Evolutionary conservation across 495 filamentous ascomycete species (phyloP), one percentile per base, ranked within the genome.

Genomic region (Penicillium cataractarum): DNA sequence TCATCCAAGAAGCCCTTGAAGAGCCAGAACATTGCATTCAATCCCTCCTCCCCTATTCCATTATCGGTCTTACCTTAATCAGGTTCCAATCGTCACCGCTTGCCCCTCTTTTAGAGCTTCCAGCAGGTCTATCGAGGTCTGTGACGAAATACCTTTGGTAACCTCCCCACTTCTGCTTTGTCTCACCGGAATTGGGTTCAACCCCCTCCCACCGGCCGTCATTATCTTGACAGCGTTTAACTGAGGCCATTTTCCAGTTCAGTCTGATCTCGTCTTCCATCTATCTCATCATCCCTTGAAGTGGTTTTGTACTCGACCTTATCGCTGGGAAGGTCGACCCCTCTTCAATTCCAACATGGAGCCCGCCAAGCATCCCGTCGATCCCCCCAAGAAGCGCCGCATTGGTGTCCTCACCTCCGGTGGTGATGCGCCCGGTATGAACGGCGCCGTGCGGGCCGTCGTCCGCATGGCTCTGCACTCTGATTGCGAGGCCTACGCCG

Each of bases 391-490:
- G 69, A 89, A 87, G 72, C 92, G 94, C 80, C 87, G 89, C 65
- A 96, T 99, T 70, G 96, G 86, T 52, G 89, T 98, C 62, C 91
- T 99, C 89, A 99, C 96, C 63, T 95, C 90, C 63, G 96, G 96
- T 65, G 96, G 96, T 67, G 96, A 99, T 82, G 92, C 94, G 40
- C 95, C 96, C 5, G 96, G 96, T 67, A 99, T 99, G 96, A 98
- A 97, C 74, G 92, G 90, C 48, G 92, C 90, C 24, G 93, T 97
- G 10, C 85, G 96, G 48, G 96, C 96, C 42, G 93, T 97, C 37
- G 92, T 99, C 61, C 89, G 96, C 49, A 97, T 92, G 88, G 84
- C 91, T 29, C 91, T 98, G 64, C 87, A 92, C 71, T 83, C 88
- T 65, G 90, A 88, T 51, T 97, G 95, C 76, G 91, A 96, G 62